These are phyloP conservation scores for Phytopythium aichiense DNA, from an alignment of 352 stramenopile species.

Conservation along the genomic window DNA sequence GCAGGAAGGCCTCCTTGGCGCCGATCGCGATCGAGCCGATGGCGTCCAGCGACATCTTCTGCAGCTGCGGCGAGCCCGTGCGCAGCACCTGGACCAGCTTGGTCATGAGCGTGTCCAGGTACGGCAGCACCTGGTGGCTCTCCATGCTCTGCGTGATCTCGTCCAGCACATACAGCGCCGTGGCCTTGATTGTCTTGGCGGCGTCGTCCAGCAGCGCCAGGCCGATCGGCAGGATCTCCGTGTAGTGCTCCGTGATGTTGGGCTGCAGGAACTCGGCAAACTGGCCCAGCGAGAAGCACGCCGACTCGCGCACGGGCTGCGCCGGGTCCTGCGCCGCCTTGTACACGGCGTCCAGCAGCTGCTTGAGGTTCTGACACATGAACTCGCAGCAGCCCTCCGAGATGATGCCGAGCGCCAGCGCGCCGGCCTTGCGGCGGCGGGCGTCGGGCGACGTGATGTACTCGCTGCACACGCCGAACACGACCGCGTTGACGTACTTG, in stretches of 20 bases:
- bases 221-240: constrained; percentile 95
- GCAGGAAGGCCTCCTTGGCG: constrained; percentile 95
- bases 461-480: constrained; percentile 78
- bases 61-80: constrained; percentile 87
- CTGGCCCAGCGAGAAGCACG: constrained; percentile 98
- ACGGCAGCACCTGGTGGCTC: constrained; percentile 91
- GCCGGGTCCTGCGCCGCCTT: constrained; percentile 88
- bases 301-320: constrained; percentile 93
- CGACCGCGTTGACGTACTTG: constrained; percentile 79
- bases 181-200: constrained; percentile 93
- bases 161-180: constrained; percentile 97
- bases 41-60: constrained; percentile 97
- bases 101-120: constrained; percentile 94
- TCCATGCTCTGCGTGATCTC: constrained; percentile 99
- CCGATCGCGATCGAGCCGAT: constrained; percentile 95
- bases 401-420: constrained; percentile 96
- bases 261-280: constrained; percentile 98
- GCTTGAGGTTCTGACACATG: constrained; percentile 92
- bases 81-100: constrained; percentile 94
- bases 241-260: constrained; percentile 93
- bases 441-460: constrained; percentile 90
- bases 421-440: constrained; percentile 94
- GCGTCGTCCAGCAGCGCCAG: constrained; percentile 94
- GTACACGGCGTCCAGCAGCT: constrained; percentile 93
- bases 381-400: constrained; percentile 95